phyloP scores from a whole-genome alignment of 495 filamentous ascomycete genomes.

The Neurospora sp. region DNA sequence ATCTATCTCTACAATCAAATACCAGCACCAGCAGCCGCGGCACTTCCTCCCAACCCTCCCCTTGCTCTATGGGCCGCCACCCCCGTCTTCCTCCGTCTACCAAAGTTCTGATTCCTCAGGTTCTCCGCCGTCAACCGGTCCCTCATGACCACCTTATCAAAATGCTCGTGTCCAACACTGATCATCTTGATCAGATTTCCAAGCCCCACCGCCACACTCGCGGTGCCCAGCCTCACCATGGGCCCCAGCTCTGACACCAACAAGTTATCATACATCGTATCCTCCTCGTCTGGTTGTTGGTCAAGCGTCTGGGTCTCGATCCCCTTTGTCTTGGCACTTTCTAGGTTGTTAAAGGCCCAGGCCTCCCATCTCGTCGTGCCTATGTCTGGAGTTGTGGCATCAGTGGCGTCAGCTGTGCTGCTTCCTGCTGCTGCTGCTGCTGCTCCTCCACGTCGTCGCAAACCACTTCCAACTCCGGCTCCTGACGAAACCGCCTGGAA shows the following conservation, averaged over 20 bases:
- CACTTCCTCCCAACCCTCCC: background rate
- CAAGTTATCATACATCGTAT: slow-evolving; percentile 27
- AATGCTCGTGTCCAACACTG: slow-evolving; percentile 50
- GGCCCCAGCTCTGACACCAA: slow-evolving; percentile 52
- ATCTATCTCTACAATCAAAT: background rate
- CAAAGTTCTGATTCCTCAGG: slow-evolving; percentile 17
- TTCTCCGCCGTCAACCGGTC: slow-evolving; percentile 18
- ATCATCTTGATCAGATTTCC: slow-evolving; percentile 60
- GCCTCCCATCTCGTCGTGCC: slow-evolving; percentile 49
- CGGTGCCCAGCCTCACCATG: slow-evolving; percentile 43
- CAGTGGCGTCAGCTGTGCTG: background rate
- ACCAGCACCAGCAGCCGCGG: background rate
- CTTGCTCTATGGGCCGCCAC: background rate
- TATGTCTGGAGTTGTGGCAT: background rate
- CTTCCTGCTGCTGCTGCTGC: background rate
- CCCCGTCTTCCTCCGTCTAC: slow-evolving; percentile 20
- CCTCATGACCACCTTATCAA: slow-evolving; percentile 26
- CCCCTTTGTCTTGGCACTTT: slow-evolving; percentile 15
- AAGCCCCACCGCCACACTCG: slow-evolving; percentile 53
- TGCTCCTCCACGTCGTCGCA: slow-evolving; percentile 13
- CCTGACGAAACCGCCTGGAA: background rate
- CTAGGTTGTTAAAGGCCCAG: slow-evolving; percentile 48
- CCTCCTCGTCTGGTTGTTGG: slow-evolving; percentile 11
- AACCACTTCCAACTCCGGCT: slow-evolving; percentile 6
- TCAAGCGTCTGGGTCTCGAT: slow-evolving; percentile 31